Evolutionary conservation across 1,284 basidiomycete species (phyloP).

Genomic region (Trametes sp.): DNA sequence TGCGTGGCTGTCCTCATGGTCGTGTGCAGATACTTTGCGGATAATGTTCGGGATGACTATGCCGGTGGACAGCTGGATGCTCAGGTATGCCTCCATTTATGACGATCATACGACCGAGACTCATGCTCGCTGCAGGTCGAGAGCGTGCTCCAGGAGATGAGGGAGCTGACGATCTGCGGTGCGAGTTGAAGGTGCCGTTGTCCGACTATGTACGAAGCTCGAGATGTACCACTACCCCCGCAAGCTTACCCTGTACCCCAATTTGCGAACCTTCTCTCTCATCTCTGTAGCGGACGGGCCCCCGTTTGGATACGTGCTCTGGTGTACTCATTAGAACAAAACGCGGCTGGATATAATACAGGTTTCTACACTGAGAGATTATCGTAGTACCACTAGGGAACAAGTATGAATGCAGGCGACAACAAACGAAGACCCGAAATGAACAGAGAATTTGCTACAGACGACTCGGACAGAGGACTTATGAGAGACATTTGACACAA

Average conservation of each 20-base stretch:
- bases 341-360: slow-evolving; percentile 2
- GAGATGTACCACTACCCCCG: slow-evolving; percentile 21
- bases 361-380: not conserved
- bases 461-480: not conserved
- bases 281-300: not conserved
- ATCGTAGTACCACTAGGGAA: not conserved
- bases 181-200: slow-evolving; percentile 45
- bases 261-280: not conserved
- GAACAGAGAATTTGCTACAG: not conserved
- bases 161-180: slow-evolving; percentile 91
- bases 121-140: slow-evolving; percentile 65
- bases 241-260: not conserved
- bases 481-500: not conserved
- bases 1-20: slow-evolving; percentile 4
- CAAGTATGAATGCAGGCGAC: not conserved
- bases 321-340: slow-evolving; percentile 7
- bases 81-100: slow-evolving; percentile 60
- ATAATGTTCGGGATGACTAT: slow-evolving; percentile 94
- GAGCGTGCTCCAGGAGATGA: slow-evolving; percentile 94
- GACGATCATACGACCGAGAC: not conserved
- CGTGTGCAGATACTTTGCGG: slow-evolving; percentile 80
- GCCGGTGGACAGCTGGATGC: slow-evolving; percentile 96
- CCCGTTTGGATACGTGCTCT: slow-evolving; percentile 5
- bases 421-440: too few species aligned
- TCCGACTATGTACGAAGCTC: slow-evolving; percentile 15